A percentile compares a stretch with the other conserved stretches of the same genome.
phyloP scores from a whole-genome alignment of 2,329 filamentous ascomycete genomes.

The Neofusicoccum umdonicola region DNA sequence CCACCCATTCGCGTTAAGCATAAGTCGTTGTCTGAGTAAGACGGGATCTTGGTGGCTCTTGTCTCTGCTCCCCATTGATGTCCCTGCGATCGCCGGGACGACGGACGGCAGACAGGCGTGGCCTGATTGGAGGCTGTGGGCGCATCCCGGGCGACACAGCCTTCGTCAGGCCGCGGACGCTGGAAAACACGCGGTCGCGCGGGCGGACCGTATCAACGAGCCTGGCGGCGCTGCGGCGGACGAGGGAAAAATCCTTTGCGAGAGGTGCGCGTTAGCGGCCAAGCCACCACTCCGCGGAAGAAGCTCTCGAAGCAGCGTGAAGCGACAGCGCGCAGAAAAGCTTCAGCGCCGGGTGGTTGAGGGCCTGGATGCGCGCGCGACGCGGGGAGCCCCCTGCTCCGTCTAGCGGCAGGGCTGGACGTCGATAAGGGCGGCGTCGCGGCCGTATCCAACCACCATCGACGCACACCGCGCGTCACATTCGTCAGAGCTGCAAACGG shows the following conservation, averaged over 20 bases:
- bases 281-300: neutral
- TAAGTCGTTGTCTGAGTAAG: neutral
- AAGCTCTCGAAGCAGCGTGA: neutral
- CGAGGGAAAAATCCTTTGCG: neutral
- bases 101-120: neutral
- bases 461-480: slow-evolving; percentile 13
- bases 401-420: neutral
- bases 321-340: neutral
- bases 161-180: neutral
- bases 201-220: too few relatives aligned
- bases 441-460: neutral
- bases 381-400: neutral
- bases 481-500: slow-evolving; percentile 11
- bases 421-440: neutral
- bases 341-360: neutral
- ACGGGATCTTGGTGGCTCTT: neutral
- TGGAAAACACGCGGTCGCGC: too few relatives aligned
- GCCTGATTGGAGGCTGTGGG: neutral
- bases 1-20: neutral
- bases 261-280: neutral
- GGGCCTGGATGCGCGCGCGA: neutral
- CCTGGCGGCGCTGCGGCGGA: neutral
- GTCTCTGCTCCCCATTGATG: neutral
- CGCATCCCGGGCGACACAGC: neutral
- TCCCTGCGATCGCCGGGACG: neutral